Evolutionary conservation across 2,329 filamentous ascomycete genomes (phyloP), one percentile per base, ranked within the genome.

Genomic region (Bipolaris oryzae): DNA sequence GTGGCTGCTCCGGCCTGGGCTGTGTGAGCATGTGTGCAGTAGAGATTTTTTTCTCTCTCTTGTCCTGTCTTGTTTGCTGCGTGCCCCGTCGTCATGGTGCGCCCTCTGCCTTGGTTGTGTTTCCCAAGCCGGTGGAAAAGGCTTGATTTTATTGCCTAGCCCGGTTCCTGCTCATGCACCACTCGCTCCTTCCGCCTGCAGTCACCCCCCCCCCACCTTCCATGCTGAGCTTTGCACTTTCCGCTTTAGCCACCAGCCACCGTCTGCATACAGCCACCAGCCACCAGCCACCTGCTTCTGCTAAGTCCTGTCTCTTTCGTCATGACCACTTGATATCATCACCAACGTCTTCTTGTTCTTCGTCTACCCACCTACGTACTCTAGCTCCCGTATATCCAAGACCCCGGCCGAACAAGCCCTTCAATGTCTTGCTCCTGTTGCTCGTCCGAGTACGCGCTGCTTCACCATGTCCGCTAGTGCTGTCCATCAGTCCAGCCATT

Each of bases 61-160:
- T 9, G 25, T 28, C 25, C n/a, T 9, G 7, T 16, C 35, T 38
- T 10, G 7, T n/a, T 11, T 23, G 13, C 21, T n/a, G n/a, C 6
- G 13, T 46, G 42, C 42, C 28, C 28, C 28, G 10, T 31, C 28
- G 28, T 31, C 28, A 31, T 31, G 28, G 28, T 4, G 28, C 9
- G 42, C 25, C 16, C 23, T 5, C 18, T 20, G 20, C 20, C 25
- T 34, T 20, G 44, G 10, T 18, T 9, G 31, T n/a, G 20, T 25
- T 38, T 16, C 20, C 33, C 34, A 28, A 48, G 45, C 45, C 21
- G 45, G 33, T 16, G 20, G 20, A 4, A 18, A 18, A 37, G 20
- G 45, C 45, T 48, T 48, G 37, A 38, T 38, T 47, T 38, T 38
- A 48, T 48, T 48, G 45, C 45, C 45, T 13, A 48, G 45, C 45